Conservation (phyloP, 257 asterid genomes). For the Jaltomata sinuosa region DNA sequence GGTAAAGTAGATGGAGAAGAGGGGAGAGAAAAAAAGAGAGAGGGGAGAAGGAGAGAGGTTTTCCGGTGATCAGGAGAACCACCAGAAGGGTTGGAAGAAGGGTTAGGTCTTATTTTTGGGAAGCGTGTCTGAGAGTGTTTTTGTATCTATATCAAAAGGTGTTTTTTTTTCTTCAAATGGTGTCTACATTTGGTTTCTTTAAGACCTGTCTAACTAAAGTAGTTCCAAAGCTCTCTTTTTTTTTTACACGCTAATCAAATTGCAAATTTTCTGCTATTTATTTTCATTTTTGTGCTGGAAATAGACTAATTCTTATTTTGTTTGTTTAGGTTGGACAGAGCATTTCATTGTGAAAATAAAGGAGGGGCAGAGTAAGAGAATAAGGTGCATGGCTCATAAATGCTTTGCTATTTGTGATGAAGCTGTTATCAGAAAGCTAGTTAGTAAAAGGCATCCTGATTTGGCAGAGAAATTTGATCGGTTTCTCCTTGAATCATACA, state of each 20-base stretch:
- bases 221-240: background rate
- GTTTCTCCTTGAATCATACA: slow-evolving; percentile 92
- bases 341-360: slow-evolving; percentile 90
- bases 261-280: background rate
- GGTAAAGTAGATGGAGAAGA: background rate
- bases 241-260: background rate
- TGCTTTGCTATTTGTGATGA: slow-evolving; percentile 91
- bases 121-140: no score
- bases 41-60: no score
- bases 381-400: slow-evolving; percentile 91
- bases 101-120: no score
- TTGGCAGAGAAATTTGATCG: slow-evolving; percentile 87
- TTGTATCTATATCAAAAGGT: background rate
- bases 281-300: background rate
- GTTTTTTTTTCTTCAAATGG: background rate
- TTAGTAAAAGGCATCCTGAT: slow-evolving; percentile 52
- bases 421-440: slow-evolving; percentile 53
- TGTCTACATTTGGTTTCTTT: background rate
- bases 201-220: background rate
- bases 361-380: slow-evolving; percentile 96
- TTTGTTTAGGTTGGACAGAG: slow-evolving; percentile 87
- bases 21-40: background rate
- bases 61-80: no score
- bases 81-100: no score
- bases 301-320: background rate